Evolutionary conservation across 192 early-diverging fungal genomes (phyloP).

Genomic region (Rhizoclosmatium sp.): DNA sequence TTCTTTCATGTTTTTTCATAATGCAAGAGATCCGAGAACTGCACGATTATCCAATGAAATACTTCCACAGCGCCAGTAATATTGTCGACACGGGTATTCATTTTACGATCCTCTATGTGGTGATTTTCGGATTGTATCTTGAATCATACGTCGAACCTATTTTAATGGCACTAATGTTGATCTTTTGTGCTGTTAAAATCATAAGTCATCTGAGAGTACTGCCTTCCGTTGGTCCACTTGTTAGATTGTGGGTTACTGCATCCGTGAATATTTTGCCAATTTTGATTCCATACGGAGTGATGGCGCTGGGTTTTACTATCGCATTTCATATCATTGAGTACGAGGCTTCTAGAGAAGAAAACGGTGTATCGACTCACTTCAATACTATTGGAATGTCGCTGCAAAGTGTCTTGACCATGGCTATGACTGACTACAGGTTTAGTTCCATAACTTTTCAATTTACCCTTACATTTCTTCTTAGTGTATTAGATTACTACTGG

Average conservation of each 20-base stretch:
- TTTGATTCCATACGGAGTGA: conserved; percentile 48
- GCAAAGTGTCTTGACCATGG: conserved; percentile 55
- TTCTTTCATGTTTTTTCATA: conserved; percentile 43
- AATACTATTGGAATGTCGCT: conserved; percentile 41
- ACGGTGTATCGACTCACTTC: conserved; percentile 30
- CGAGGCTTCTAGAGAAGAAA: conserved; percentile 12
- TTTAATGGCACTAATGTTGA: conserved; percentile 47
- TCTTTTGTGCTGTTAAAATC: conserved; percentile 44
- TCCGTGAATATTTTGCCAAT: conserved; percentile 50
- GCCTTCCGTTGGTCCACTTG: conserved; percentile 53
- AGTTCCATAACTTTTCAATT: not conserved
- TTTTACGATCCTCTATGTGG: conserved; percentile 39
- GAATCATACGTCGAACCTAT: conserved; percentile 43
- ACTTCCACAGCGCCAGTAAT: conserved; percentile 47
- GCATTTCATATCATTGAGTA: conserved; percentile 49
- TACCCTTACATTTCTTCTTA: conserved; percentile 6
- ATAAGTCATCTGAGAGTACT: conserved; percentile 51
- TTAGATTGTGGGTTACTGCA: conserved; percentile 49
- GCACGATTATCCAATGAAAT: conserved; percentile 44
- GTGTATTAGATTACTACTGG: conserved; percentile 42
- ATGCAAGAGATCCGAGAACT: conserved; percentile 50
- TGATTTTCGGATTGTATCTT: conserved; percentile 38
- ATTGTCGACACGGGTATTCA: conserved; percentile 47
- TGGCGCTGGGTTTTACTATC: conserved; percentile 49
- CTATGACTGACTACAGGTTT: conserved; percentile 52